Evolutionary conservation across 129 eudicot genomes (phyloP).

Genomic region (Arctium minus): DNA sequence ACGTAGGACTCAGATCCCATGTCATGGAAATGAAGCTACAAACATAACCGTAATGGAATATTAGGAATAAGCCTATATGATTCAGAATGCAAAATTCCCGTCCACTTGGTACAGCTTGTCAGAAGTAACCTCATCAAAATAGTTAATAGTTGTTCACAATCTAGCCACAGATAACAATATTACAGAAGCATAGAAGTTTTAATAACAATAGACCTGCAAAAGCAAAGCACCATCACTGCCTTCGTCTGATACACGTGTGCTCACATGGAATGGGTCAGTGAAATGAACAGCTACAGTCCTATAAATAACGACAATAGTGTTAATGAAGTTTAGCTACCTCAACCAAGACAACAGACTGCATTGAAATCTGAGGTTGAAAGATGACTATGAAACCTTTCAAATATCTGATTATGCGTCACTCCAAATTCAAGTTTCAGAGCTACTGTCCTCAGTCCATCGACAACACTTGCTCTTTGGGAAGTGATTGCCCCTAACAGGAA

Average conservation of each 20-base stretch:
- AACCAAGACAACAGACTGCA: not conserved
- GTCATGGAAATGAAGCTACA: too few species aligned
- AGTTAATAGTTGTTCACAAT: not conserved
- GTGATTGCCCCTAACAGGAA: constrained; percentile 37
- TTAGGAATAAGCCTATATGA: not conserved
- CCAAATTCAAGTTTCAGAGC: constrained; percentile 95
- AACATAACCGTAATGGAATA: not conserved
- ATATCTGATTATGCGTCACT: constrained; percentile 79
- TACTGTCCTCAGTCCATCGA: constrained; percentile 77
- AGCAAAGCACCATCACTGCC: constrained; percentile 83
- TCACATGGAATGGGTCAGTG: constrained; percentile 85
- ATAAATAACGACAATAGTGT: constrained; percentile 14
- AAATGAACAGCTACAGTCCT: constrained; percentile 92
- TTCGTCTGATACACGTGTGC: constrained; percentile 75
- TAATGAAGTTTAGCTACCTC: constrained; percentile 7
- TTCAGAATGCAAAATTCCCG: not conserved
- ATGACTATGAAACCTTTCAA: constrained; percentile 48
- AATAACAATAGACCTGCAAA: constrained; percentile 61
- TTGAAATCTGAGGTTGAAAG: not conserved
- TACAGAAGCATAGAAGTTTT: not conserved
- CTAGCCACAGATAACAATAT: not conserved
- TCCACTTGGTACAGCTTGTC: not conserved
- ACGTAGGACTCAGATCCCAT: too few species aligned
- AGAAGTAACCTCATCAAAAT: not conserved
- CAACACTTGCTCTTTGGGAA: constrained; percentile 57